Evolutionary conservation across 352 stramenopile species (phyloP), one percentile per base, ranked within the genome.

Genomic region (Pythium brachiatum): DNA sequence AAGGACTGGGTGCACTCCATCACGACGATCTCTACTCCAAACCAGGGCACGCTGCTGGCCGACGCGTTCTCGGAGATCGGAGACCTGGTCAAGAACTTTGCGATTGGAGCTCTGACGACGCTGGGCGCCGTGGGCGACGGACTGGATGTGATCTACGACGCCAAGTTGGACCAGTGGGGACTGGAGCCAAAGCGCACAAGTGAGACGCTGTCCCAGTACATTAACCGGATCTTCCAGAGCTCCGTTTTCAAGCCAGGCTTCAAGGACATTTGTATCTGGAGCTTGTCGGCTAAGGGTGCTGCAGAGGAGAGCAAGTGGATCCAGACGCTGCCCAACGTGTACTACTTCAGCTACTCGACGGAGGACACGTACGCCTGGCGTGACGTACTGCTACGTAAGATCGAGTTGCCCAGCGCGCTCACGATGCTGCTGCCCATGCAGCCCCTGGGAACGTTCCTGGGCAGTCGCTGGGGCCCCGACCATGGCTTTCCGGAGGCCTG

Each of bases 1-100:
- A 74, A 73, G 57, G 57, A 74, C 62, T 89, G 80, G 78, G 69
- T 89, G 47, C 72, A 85, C 51, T 89, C 80, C 8, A 74, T 89
- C 66, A 88, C 80, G 43, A 88, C 75, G 21, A 74, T 89, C 38
- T 73, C 78, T 3, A 64, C 78, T 0, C 80, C 80, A 0, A 87
- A 88, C 75, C 78, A 86, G 25, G 80, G 80, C 50, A 81, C 78
- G 7, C 75, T 79, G 8, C 63, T 89, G 36, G 76, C 57, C 8
- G 59, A 88, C 50, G 78, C 62, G 29, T 74, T 89, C 62, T 72
- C 70, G 1, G 51, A 71, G 21, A 76, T 83, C 27, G 75, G 71
- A 26, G 68, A 83, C 31, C 53, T 68, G 0, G 65, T 83, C 47
- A 76, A 80, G 26, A 66, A 71, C 31, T 25, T 81, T 21, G 21